Percentiles rank a stretch among this genome's conserved stretches.
Conservation (phyloP, 495 filamentous ascomycete species). For the Neurospora sp. region DNA sequence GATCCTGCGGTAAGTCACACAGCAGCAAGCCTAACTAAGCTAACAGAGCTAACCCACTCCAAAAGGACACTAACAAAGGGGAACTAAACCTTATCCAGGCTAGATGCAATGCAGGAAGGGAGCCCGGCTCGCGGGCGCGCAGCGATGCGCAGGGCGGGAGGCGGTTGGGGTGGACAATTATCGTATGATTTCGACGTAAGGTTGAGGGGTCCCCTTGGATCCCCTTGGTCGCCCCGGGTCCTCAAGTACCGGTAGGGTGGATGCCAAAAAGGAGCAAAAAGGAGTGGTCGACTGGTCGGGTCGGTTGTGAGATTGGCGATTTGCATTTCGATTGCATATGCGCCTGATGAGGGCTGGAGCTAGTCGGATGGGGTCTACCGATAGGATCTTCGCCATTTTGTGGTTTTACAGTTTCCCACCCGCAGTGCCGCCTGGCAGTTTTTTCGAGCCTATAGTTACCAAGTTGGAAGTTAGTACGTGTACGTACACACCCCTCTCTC, state of each 20-base stretch:
- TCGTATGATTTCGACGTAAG: not conserved
- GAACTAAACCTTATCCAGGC: not conserved
- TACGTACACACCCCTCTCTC: not conserved
- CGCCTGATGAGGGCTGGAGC: not conserved
- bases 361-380: not conserved
- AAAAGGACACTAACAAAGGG: not conserved
- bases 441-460: not conserved
- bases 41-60: not conserved
- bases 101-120: not conserved
- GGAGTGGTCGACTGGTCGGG: not conserved
- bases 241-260: not conserved
- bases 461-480: not conserved
- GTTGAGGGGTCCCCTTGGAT: not conserved
- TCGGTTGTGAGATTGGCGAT: not conserved
- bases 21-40: not conserved
- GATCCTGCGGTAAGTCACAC: not conserved
- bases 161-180: not conserved
- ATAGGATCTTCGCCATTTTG: not conserved
- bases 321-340: not conserved
- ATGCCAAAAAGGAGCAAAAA: not conserved
- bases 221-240: not conserved
- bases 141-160: not conserved
- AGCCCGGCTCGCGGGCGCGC: not conserved
- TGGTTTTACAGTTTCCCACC: not conserved
- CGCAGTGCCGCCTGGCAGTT: not conserved